Conservation (phyloP, 805 yeast species). For the Blastobotrys attinorum region DNA sequence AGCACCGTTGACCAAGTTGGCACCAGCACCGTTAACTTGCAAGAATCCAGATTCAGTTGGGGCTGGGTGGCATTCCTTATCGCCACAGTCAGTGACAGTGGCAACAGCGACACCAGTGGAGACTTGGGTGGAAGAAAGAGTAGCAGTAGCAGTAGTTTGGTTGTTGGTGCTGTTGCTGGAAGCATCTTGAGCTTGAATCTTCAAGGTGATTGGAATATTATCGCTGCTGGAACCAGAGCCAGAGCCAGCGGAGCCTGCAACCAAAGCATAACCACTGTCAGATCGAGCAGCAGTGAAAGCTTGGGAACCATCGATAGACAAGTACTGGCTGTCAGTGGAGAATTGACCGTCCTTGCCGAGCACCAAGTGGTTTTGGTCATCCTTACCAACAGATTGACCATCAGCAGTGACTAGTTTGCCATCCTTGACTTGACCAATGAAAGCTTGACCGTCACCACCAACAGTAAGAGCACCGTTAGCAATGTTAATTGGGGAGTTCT, state of each 20-base stretch:
- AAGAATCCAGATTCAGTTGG: not conserved
- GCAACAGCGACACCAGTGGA: not conserved
- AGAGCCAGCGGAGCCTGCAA: too few species aligned
- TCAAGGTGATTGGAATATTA: slow-evolving; percentile 7
- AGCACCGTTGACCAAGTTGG: not conserved
- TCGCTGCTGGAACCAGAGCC: slow-evolving; percentile 6
- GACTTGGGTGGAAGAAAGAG: not conserved
- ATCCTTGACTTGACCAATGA: slow-evolving; percentile 1
- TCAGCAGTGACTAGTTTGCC: slow-evolving; percentile 1
- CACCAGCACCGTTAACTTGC: slow-evolving; percentile 1
- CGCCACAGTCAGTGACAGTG: not conserved
- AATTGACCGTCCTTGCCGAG: not conserved
- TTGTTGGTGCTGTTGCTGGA: not conserved
- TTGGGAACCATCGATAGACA: slow-evolving; percentile 7
- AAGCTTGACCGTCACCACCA: slow-evolving; percentile 6
- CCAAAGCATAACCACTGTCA: slow-evolving; percentile 9
- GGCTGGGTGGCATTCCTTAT: not conserved
- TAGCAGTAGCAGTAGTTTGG: not conserved
- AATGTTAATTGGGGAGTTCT: slow-evolving; percentile 9
- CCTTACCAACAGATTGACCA: not conserved
- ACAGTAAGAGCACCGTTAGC: slow-evolving; percentile 3
- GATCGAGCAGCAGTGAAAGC: slow-evolving; percentile 11
- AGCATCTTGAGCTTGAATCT: not conserved
- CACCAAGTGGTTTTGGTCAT: not conserved
- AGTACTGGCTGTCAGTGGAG: not conserved